phyloP scores from a whole-genome alignment of 495 filamentous ascomycete species.

The Aspergillus wentii region DNA sequence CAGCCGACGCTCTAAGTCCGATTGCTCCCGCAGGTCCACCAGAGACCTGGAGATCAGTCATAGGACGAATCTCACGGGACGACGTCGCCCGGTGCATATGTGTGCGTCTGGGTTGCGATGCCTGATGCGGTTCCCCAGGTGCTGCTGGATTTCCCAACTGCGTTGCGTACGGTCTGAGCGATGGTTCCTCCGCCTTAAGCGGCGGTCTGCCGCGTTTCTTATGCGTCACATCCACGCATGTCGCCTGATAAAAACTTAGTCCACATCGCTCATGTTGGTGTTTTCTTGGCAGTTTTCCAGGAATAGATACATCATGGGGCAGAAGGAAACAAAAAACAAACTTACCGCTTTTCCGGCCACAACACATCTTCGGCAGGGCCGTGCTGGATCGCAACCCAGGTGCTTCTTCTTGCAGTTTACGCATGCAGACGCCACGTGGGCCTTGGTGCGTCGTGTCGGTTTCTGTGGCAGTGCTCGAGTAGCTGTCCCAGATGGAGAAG shows the following conservation, averaged over 20 bases:
- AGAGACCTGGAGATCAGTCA: conserved; percentile 37
- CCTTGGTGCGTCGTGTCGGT: conserved; percentile 79
- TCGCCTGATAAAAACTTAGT: conserved; percentile 47
- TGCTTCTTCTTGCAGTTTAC: conserved; percentile 97
- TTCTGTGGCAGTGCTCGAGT: conserved; percentile 45
- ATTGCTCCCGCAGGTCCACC: conserved; percentile 16
- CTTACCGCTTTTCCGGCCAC: conserved; percentile 60
- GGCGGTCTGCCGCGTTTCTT: conserved; percentile 93
- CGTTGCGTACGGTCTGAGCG: conserved; percentile 30
- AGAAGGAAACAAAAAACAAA: conserved; percentile 10
- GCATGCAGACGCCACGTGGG: conserved; percentile 94
- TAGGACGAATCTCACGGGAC: conserved; percentile 40
- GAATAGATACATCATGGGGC: no score
- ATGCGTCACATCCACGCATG: conserved; percentile 93
- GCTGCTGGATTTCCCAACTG: conserved; percentile 24
- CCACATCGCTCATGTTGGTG: conserved; percentile 8
- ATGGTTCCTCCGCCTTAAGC: conserved; percentile 72
- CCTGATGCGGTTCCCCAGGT: conserved; percentile 24
- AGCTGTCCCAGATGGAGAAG: conserved; percentile 15
- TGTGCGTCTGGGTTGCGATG: conserved; percentile 19
- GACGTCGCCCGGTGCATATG: conserved; percentile 35
- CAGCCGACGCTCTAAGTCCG: conserved; percentile 16
- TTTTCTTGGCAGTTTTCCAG: no score
- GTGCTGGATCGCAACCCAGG: conserved; percentile 68
- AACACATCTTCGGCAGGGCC: conserved; percentile 60